Conservation (phyloP, 2,329 filamentous ascomycete genomes). For the Beauveria asiatica region DNA sequence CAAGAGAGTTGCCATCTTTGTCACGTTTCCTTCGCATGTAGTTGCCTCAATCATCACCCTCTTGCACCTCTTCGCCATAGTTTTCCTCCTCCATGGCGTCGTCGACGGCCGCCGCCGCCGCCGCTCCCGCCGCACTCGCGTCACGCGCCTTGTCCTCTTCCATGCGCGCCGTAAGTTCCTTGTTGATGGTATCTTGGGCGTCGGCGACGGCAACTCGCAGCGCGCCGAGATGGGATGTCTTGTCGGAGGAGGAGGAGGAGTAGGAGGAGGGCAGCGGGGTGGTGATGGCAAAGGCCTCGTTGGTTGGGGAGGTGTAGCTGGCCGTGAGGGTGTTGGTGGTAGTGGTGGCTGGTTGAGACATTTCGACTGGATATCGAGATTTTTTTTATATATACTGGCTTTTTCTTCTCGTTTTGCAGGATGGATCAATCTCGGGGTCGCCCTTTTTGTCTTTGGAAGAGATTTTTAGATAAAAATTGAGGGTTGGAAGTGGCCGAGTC, state of each 20-base stretch:
- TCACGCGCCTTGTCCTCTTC: constrained; percentile 56
- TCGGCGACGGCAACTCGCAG: constrained; percentile 48
- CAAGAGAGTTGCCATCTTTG: background rate
- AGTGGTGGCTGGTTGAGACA: constrained; percentile 11
- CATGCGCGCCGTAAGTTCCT: constrained; percentile 65
- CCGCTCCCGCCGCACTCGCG: constrained; percentile 21
- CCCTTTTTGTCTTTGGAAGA: too few relatives aligned
- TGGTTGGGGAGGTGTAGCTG: constrained; percentile 45
- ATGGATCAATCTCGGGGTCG: background rate
- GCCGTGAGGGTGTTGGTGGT: constrained; percentile 30
- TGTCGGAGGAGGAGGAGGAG: constrained; percentile 34
- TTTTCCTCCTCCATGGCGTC: constrained; percentile 62
- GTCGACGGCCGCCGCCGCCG: constrained; percentile 27
- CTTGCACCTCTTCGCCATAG: constrained; percentile 77
- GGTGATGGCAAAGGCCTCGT: constrained; percentile 37
- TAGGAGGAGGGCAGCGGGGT: constrained; percentile 24
- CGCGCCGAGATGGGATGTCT: constrained; percentile 49
- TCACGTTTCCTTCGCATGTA: background rate
- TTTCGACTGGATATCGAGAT: constrained; percentile 3
- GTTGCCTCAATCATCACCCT: constrained; percentile 41
- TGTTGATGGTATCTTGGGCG: constrained; percentile 61
- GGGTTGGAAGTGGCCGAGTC: too few relatives aligned
- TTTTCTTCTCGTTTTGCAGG: background rate
- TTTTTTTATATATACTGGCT: background rate
- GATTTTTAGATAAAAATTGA: too few relatives aligned